These are phyloP conservation scores for Austroboletus niveus DNA, from an alignment of 1,284 basidiomycete genomes.

Conservation along the genomic window DNA sequence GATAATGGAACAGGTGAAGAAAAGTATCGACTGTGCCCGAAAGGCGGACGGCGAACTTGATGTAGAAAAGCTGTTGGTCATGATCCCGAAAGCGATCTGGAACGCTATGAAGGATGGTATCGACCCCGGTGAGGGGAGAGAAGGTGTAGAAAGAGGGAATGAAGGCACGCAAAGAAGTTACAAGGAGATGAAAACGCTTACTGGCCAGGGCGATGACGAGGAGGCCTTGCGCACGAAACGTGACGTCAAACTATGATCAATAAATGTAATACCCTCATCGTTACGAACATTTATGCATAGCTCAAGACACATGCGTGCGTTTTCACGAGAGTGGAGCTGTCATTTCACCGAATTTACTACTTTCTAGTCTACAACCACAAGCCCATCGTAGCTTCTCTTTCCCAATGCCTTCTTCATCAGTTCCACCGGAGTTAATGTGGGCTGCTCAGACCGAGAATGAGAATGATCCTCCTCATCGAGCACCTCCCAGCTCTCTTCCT, in stretches of 20 bases:
- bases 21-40: conserved; percentile 8
- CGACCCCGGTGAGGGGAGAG: neutral
- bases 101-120: conserved; percentile 3
- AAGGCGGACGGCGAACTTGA: conserved; percentile 7
- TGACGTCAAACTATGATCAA: conserved; percentile 20
- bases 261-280: too few species aligned
- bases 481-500: conserved; percentile 34
- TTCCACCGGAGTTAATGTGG: conserved; percentile 45
- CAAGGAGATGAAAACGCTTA: neutral
- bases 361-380: conserved; percentile 38
- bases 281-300: too few species aligned
- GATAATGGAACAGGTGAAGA: conserved; percentile 11
- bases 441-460: conserved; percentile 24
- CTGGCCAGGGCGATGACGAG: conserved; percentile 10
- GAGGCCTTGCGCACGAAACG: conserved; percentile 11
- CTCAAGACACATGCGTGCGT: too few species aligned
- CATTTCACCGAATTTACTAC: too few species aligned
- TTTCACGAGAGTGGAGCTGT: too few species aligned
- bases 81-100: conserved; percentile 8
- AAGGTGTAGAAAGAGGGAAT: too few species aligned
- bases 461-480: conserved; percentile 29
- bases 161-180: too few species aligned
- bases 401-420: conserved; percentile 55
- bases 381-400: conserved; percentile 47
- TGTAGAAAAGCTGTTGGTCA: conserved; percentile 1